phyloP scores from a whole-genome alignment of 2,329 filamentous ascomycete species.

The Incumbomyces lentus region DNA sequence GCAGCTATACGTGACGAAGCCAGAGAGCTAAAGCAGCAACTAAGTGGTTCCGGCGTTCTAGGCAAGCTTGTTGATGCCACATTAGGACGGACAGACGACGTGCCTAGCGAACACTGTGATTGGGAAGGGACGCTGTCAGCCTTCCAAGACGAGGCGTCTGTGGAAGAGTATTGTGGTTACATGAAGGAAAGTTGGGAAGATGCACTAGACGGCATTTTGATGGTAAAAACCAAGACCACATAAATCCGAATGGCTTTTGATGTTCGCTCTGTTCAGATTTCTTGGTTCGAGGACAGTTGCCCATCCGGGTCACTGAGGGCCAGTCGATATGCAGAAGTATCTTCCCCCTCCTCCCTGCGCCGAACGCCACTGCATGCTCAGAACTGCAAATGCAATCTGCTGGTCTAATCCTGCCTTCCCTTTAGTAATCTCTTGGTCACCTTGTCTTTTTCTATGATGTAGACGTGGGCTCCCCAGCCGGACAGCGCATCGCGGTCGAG shows the following conservation, averaged over 20 bases:
- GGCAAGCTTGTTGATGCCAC: conserved; percentile 32
- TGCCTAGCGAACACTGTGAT: not conserved
- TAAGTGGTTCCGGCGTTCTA: conserved; percentile 33
- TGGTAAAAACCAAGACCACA: conserved; percentile 13
- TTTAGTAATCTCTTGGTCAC: conserved; percentile 97
- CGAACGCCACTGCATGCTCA: conserved; percentile 4
- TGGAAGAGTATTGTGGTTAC: conserved; percentile 35
- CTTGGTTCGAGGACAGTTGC: no score
- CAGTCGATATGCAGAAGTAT: not conserved
- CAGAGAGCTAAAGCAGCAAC: conserved; percentile 27
- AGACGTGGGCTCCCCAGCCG: conserved; percentile 96
- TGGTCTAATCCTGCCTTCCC: conserved; percentile 76
- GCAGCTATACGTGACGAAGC: conserved; percentile 28
- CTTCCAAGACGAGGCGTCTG: conserved; percentile 27
- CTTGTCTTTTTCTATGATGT: conserved; percentile 99
- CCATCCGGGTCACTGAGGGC: no score
- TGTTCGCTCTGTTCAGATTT: no score
- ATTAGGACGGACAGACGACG: conserved; percentile 21
- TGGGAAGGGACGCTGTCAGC: conserved; percentile 24
- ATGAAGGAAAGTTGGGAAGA: conserved; percentile 41
- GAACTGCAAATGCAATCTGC: not conserved
- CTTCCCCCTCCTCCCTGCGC: not conserved
- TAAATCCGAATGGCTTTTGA: not conserved
- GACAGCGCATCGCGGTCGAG: conserved; percentile 94
- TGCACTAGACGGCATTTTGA: conserved; percentile 31